Evolutionary conservation across 2,329 filamentous ascomycete genomes (phyloP), one percentile per base, ranked within the genome.

Genomic region (Ceratocystis albifundus): DNA sequence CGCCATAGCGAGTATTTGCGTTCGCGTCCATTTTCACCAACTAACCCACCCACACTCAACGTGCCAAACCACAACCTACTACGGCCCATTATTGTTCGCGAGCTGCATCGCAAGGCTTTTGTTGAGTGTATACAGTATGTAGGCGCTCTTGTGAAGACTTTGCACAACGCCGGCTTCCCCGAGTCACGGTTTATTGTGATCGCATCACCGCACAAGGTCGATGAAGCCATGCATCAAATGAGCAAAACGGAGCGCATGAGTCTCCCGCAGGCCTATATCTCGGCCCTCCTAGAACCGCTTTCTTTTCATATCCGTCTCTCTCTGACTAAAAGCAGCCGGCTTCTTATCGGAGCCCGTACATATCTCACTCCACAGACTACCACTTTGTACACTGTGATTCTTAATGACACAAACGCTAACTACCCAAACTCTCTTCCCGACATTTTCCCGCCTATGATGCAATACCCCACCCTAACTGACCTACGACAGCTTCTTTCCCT

Each of bases 1-100:
- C 84, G 88, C 8, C 84, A 88, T 72, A 91, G 87, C 70, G 83
- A 90, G 68, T 79, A 84, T 48, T 82, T 82, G 55, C 84, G 91
- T 65, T 88, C 86, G 1, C 82, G 86, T 36, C 79, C 85, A 50
- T 70, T 76, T 44, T 72, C 77, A 44, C 74, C 77, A 67, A 79
- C 69, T 71, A 77, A 71, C 67, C 36, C 72, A 25, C 74, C 75
- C 62, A 69, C 73, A 30, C 70, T 76, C 8, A 73, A 75, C 3
- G 75, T 76, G 55, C 77, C 78, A 45, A 74, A 78, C 1, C 80
- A 82, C 70, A 74, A 75, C 17, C 77, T 85, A 36, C 74, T 85
- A 15, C 77, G 80, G 0, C 79, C 81, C 32, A 73, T 85, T 61
- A 76, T 85, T 61, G 77, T 79, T 3, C 77, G 80, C 66, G 73